Evolutionary conservation across 352 stramenopile genomes (phyloP).

Genomic region (Phytophthora boehmeriae): DNA sequence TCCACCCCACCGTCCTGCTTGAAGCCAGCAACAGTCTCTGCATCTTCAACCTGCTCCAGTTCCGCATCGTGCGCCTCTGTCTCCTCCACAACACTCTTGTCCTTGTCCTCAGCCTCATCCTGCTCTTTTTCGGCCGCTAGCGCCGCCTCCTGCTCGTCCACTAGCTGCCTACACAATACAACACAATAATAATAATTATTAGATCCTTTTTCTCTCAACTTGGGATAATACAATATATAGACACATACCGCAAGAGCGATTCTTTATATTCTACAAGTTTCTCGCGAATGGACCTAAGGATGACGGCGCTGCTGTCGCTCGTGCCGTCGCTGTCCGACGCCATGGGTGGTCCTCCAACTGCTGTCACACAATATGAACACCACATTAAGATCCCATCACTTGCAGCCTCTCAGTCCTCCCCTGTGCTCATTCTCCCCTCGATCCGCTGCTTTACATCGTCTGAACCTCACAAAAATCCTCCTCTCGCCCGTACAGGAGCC

Average conservation of each 20-base stretch:
- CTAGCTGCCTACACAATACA: constrained; percentile 53
- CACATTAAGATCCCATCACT: constrained; percentile 32
- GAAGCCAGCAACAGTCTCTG: constrained; percentile 8
- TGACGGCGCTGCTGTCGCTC: constrained; percentile 35
- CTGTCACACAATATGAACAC: constrained; percentile 32
- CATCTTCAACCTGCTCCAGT: constrained; percentile 6
- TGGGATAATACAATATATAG: no score
- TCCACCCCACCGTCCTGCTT: neutral
- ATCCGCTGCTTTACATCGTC: constrained; percentile 37
- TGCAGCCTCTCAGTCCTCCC: neutral
- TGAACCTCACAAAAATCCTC: constrained; percentile 23
- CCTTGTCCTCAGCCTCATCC: constrained; percentile 11
- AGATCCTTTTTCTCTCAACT: neutral
- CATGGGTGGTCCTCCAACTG: constrained; percentile 62
- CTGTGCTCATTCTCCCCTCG: constrained; percentile 32
- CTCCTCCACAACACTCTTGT: constrained; percentile 35
- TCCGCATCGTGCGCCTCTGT: neutral
- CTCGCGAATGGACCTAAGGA: constrained; percentile 59
- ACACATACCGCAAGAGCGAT: constrained; percentile 63
- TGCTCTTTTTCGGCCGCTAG: constrained; percentile 27
- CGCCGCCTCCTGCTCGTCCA: constrained; percentile 56
- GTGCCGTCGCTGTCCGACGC: constrained; percentile 45
- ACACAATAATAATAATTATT: neutral
- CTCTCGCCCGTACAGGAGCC: constrained; percentile 15
- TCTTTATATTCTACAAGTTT: constrained; percentile 81